phyloP scores from a whole-genome alignment of 805 yeast species.

The Cyberlindnera lachancei region DNA sequence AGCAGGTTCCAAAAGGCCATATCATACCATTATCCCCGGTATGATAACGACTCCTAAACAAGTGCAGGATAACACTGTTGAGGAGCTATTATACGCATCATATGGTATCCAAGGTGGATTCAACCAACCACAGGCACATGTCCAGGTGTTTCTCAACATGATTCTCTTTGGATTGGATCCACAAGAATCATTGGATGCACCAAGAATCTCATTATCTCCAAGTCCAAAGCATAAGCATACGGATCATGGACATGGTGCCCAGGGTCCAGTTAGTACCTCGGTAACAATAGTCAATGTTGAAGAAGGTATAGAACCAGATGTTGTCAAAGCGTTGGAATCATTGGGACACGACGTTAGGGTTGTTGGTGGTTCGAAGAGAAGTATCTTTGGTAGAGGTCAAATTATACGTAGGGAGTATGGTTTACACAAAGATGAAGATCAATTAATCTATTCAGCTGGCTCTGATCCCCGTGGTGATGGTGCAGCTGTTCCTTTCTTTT shows the following conservation, averaged over 20 bases:
- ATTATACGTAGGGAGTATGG: slow-evolving; percentile 46
- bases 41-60: slow-evolving; percentile 57
- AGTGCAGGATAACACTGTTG: slow-evolving; percentile 23
- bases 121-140: slow-evolving; percentile 82
- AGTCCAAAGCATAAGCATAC: slow-evolving; percentile 33
- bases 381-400: slow-evolving; percentile 64
- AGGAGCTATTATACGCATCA: slow-evolving; percentile 57
- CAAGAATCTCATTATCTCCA: slow-evolving; percentile 60
- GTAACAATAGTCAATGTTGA: slow-evolving; percentile 57
- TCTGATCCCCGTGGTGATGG: slow-evolving; percentile 86
- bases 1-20: slow-evolving; percentile 66
- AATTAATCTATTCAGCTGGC: slow-evolving; percentile 56
- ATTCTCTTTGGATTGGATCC: slow-evolving; percentile 55
- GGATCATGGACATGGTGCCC: slow-evolving; percentile 52
- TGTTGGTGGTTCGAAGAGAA: slow-evolving; percentile 35
- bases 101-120: slow-evolving; percentile 84
- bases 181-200: slow-evolving; percentile 70
- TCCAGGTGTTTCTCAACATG: slow-evolving; percentile 67
- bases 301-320: slow-evolving; percentile 47
- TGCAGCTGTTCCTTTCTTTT: slow-evolving; percentile 39
- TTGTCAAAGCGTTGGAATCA: slow-evolving; percentile 35
- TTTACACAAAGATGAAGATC: too few relatives aligned
- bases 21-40: slow-evolving; percentile 81
- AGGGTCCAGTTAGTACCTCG: slow-evolving; percentile 56
- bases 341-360: slow-evolving; percentile 53